Conservation (phyloP, 164 flowering plant species). For the Magnolia sinica region DNA sequence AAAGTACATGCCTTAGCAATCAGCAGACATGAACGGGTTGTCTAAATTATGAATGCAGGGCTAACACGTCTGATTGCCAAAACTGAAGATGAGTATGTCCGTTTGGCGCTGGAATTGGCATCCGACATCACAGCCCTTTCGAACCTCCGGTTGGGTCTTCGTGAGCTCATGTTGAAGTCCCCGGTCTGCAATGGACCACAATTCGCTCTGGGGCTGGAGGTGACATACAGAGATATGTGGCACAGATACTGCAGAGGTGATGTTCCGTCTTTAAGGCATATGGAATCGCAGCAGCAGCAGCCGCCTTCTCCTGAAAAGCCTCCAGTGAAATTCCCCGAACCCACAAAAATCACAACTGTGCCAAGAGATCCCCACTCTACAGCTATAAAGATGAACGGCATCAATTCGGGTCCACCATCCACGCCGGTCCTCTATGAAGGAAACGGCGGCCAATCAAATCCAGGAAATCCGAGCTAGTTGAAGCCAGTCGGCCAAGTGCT, state of each 20-base stretch:
- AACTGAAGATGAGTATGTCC: constrained; percentile 84
- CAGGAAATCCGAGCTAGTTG: background rate
- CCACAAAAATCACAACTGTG: constrained; percentile 20
- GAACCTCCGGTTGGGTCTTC: constrained; percentile 65
- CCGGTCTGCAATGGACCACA: constrained; percentile 85
- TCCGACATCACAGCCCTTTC: constrained; percentile 71
- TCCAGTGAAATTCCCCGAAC: constrained; percentile 19
- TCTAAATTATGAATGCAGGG: constrained; percentile 39
- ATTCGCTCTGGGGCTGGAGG: constrained; percentile 56
- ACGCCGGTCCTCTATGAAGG: background rate
- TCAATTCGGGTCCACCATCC: constrained; percentile 3
- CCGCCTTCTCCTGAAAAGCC: constrained; percentile 27
- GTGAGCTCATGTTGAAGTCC: constrained; percentile 79
- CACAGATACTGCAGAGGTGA: constrained; percentile 76
- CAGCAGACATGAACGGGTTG: too few relatives aligned
- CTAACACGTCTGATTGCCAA: constrained; percentile 67
- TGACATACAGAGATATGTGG: constrained; percentile 75
- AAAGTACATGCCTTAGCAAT: too few relatives aligned
- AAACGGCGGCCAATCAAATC: constrained; percentile 1
- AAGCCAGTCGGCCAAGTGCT: background rate
- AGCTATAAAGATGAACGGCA: constrained; percentile 15
- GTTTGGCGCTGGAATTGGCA: constrained; percentile 70
- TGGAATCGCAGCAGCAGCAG: constrained; percentile 44
- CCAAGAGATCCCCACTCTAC: background rate
- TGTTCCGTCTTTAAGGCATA: constrained; percentile 57